These are phyloP conservation scores for Exophiala alcalophila DNA, from an alignment of 2,329 filamentous ascomycete genomes.

Conservation along the genomic window DNA sequence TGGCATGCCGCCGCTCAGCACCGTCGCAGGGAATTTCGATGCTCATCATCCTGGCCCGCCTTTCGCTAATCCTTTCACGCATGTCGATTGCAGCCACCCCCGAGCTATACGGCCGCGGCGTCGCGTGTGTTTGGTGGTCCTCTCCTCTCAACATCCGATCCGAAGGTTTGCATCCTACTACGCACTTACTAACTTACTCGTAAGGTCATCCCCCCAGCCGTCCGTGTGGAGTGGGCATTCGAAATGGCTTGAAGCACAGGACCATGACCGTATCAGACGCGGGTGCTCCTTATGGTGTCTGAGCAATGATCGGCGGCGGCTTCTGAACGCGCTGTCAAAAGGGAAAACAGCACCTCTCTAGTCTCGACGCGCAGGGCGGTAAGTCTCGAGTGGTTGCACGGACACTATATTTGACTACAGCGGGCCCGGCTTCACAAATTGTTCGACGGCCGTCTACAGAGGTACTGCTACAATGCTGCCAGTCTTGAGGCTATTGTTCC, in stretches of 20 bases:
- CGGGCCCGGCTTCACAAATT: slow-evolving; percentile 21
- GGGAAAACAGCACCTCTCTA: slow-evolving; percentile 9
- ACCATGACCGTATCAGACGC: too few relatives aligned
- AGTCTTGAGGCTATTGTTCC: slow-evolving; percentile 12
- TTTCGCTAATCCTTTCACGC: slow-evolving; percentile 1
- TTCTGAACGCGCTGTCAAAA: slow-evolving; percentile 6
- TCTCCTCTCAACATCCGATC: too few relatives aligned
- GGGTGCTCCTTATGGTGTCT: too few relatives aligned
- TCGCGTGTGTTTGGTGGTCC: too few relatives aligned
- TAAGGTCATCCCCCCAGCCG: too few relatives aligned
- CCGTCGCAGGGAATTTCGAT: slow-evolving; percentile 1
- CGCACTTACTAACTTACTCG: too few relatives aligned
- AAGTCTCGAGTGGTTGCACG: too few relatives aligned
- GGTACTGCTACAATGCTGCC: slow-evolving; percentile 14
- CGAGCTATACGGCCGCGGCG: too few relatives aligned
- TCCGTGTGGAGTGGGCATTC: too few relatives aligned
- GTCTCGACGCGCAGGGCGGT: slow-evolving; percentile 3
- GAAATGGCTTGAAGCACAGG: too few relatives aligned
- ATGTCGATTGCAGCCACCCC: slow-evolving; percentile 15
- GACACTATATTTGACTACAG: slow-evolving; percentile 13
- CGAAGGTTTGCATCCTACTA: too few relatives aligned
- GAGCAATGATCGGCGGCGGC: slow-evolving; percentile 1
- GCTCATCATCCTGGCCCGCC: slow-evolving; percentile 1
- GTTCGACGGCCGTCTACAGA: slow-evolving; percentile 18
- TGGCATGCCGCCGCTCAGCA: too few relatives aligned